Base-by-base conservation (phyloP, 768 basidiomycete genomes). In the Rhodotorula paludigena region DNA sequence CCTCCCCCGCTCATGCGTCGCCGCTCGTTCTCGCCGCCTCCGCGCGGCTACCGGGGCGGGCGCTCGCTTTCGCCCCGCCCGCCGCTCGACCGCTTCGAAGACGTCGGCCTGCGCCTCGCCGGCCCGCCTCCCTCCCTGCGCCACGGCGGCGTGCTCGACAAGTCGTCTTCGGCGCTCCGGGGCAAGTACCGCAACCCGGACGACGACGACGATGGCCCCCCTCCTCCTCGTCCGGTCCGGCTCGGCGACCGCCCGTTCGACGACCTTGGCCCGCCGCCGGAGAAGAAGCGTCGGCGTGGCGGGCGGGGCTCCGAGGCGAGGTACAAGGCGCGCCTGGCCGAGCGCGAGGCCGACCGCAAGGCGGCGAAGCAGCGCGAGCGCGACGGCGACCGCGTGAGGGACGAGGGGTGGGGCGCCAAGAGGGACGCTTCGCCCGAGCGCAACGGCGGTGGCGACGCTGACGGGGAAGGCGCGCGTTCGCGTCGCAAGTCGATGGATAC, bases 151-250 rank as follows among this genome's bases (percentile, higher is more conserved):
- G 44, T 58, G 12, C n/a, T 48, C 32, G 45, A 48, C 44, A 47
- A 58, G 57, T n/a, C 42, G 25, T 45, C 57, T 2, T 47, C 45
- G 3, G 32, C 44, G 14, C 33, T 58, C 0, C 57, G 57, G 4
- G 57, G 45, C 9, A 28, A n/a, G 45, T 58, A 8, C 45, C 57
- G 57, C 23, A 45, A 47, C 33, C 57, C 57, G 2, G 57, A 58
- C 2, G 23, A 28, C 1, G 39, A 35, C 2, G 57, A 15, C 25
- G 44, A n/a, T n/a, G n/a, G n/a, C n/a, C n/a, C n/a, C n/a, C n/a
- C n/a, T n/a, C n/a, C n/a, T n/a, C n/a, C n/a, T n/a, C n/a, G n/a
- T n/a, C n/a, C n/a, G n/a, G n/a, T n/a, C n/a, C n/a, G n/a, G n/a
- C n/a, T n/a, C n/a, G n/a, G n/a, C n/a, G n/a, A n/a, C n/a, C n/a